A percentile compares a stretch with the other conserved stretches of the same genome.
Conservation (phyloP, 2,329 filamentous ascomycete genomes). For the Fusarium sp. region DNA sequence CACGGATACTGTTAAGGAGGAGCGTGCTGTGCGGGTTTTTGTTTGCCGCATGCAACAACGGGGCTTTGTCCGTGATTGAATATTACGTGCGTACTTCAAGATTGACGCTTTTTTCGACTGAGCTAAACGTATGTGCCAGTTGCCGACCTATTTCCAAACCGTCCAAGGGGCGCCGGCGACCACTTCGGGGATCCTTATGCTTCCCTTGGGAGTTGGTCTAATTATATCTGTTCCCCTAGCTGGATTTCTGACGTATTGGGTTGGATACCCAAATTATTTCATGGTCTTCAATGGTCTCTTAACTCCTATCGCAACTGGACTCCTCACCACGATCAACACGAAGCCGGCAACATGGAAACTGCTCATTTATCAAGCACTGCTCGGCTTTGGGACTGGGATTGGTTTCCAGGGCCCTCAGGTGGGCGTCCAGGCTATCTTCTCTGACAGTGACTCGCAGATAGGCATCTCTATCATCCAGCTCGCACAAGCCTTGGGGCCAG, state of each 20-base stretch:
- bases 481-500: not conserved
- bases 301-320: not conserved
- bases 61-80: not conserved
- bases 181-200: not conserved
- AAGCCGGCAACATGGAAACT: not conserved
- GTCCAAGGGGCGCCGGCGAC: not conserved
- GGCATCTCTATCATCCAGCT: not conserved
- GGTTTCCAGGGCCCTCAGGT: not conserved
- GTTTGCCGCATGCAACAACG: not conserved
- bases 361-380: not conserved
- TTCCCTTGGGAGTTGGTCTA: not conserved
- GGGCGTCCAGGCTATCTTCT: not conserved
- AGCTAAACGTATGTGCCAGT: not conserved
- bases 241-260: not conserved
- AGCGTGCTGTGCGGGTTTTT: not conserved
- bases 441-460: not conserved
- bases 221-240: not conserved
- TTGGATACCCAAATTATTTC: not conserved
- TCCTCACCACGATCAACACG: not conserved
- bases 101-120: no score
- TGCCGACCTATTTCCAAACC: not conserved
- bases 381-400: not conserved
- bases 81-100: not conserved
- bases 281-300: not conserved
- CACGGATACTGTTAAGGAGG: not conserved